phyloP scores from a whole-genome alignment of 192 early-diverging fungal genomes.

The Umbelopsis ramanniana region DNA sequence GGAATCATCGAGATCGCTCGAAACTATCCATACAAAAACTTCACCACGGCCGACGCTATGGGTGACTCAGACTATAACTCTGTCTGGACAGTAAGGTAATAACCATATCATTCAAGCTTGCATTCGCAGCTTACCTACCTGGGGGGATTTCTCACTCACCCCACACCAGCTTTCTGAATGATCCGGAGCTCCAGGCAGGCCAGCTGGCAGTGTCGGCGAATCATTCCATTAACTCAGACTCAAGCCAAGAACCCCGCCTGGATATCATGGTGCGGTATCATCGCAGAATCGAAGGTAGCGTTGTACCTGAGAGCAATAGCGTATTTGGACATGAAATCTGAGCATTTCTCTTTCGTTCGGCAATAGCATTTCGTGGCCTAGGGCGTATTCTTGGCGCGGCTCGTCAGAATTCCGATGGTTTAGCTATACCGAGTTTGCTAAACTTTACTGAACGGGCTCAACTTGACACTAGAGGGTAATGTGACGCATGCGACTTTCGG shows the following conservation, averaged over 20 bases:
- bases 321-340: too few species aligned
- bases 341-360: neutral
- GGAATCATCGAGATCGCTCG: constrained; percentile 32
- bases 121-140: neutral
- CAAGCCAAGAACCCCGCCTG: constrained; percentile 14
- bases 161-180: constrained; percentile 36
- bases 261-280: constrained; percentile 60
- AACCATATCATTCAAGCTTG: neutral
- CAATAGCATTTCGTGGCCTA: constrained; percentile 71
- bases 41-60: constrained; percentile 27
- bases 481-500: neutral
- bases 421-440: constrained; percentile 32
- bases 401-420: constrained; percentile 43
- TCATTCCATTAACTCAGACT: constrained; percentile 18
- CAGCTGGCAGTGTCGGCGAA: constrained; percentile 25
- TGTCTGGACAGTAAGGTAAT: constrained; percentile 34
- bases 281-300: constrained; percentile 69
- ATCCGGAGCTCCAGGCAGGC: constrained; percentile 33
- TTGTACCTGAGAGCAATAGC: neutral
- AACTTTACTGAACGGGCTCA: constrained; percentile 63
- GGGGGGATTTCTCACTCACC: too few species aligned
- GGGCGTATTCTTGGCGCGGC: constrained; percentile 67
- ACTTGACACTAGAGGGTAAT: constrained; percentile 70
- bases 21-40: constrained; percentile 33
- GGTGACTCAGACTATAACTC: constrained; percentile 20